A percentile compares a stretch with the other conserved stretches of the same genome.
These are phyloP conservation scores for Isabelozyma pseudorhagii DNA, from an alignment of 805 yeast species.

Conservation along the genomic window DNA sequence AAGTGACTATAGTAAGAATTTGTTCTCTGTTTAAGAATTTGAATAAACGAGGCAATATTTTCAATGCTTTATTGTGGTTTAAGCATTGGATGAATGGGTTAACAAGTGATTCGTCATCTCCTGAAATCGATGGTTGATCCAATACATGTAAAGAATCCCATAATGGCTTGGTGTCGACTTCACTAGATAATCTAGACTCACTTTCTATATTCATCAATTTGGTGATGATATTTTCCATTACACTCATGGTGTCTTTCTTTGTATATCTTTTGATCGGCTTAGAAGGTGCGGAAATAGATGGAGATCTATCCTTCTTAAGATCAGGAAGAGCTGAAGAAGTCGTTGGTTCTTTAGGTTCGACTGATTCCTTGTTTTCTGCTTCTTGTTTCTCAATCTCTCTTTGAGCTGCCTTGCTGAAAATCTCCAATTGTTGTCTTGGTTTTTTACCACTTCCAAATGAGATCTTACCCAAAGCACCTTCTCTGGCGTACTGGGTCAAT, in stretches of 20 bases:
- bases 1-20: constrained; percentile 70
- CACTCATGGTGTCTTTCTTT: constrained; percentile 50
- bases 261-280: constrained; percentile 29
- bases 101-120: constrained; percentile 45
- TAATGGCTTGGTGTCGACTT: constrained; percentile 42
- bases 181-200: constrained; percentile 32
- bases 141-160: constrained; percentile 80
- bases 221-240: constrained; percentile 76
- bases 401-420: constrained; percentile 50
- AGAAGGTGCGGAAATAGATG: constrained; percentile 31
- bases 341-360: constrained; percentile 11
- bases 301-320: constrained; percentile 23
- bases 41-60: constrained; percentile 83
- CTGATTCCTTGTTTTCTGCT: constrained; percentile 18
- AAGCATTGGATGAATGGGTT: constrained; percentile 83
- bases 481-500: constrained; percentile 60
- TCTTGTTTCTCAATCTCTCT: constrained; percentile 39
- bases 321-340: constrained; percentile 7
- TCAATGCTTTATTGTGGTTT: constrained; percentile 83
- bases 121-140: constrained; percentile 56
- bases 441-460: constrained; percentile 75
- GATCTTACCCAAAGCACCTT: constrained; percentile 88
- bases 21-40: constrained; percentile 77
- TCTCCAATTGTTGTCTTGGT: constrained; percentile 82
- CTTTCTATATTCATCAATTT: constrained; percentile 79